phyloP scores from a whole-genome alignment of 768 basidiomycete genomes.

The Trametes cubensis region DNA sequence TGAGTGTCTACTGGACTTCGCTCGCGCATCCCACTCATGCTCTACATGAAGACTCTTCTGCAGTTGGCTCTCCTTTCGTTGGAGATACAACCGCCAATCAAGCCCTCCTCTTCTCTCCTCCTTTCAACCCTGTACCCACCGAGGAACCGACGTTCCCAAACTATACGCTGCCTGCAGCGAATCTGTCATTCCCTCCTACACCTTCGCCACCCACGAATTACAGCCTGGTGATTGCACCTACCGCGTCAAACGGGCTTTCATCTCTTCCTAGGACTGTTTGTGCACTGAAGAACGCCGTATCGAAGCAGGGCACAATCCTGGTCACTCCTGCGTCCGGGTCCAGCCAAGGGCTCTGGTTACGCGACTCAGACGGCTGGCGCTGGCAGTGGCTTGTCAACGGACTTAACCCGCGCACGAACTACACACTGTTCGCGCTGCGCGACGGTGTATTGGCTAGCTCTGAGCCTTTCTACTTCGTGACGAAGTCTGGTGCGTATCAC shows the following conservation, averaged over 20 bases:
- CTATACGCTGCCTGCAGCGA: slow-evolving; percentile 68
- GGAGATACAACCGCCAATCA: slow-evolving; percentile 78
- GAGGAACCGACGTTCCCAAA: slow-evolving; percentile 64
- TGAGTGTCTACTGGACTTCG: slow-evolving; percentile 14
- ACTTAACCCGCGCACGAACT: slow-evolving; percentile 69
- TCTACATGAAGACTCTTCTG: neutral
- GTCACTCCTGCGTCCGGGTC: slow-evolving; percentile 42
- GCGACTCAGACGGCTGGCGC: slow-evolving; percentile 62
- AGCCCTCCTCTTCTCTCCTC: slow-evolving; percentile 70
- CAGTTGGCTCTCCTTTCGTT: slow-evolving; percentile 47
- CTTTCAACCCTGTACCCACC: slow-evolving; percentile 38
- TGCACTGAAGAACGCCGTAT: slow-evolving; percentile 46
- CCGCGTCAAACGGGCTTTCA: slow-evolving; percentile 42
- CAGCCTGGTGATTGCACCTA: slow-evolving; percentile 58
- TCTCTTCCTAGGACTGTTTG: slow-evolving; percentile 61
- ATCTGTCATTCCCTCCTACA: slow-evolving; percentile 47
- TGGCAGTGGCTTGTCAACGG: slow-evolving; percentile 67
- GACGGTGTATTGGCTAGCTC: slow-evolving; percentile 54
- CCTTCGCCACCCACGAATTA: slow-evolving; percentile 41
- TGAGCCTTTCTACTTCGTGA: slow-evolving; percentile 70
- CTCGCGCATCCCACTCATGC: neutral
- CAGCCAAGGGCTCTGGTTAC: slow-evolving; percentile 57
- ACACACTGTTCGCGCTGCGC: slow-evolving; percentile 71
- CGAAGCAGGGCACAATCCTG: slow-evolving; percentile 27
- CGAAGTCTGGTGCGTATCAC: slow-evolving; percentile 64